A percentile compares a stretch with the other conserved stretches of the same genome.
These are phyloP conservation scores for Backusella tarrabulga DNA, from an alignment of 192 early-diverging fungal species.

Conservation along the genomic window DNA sequence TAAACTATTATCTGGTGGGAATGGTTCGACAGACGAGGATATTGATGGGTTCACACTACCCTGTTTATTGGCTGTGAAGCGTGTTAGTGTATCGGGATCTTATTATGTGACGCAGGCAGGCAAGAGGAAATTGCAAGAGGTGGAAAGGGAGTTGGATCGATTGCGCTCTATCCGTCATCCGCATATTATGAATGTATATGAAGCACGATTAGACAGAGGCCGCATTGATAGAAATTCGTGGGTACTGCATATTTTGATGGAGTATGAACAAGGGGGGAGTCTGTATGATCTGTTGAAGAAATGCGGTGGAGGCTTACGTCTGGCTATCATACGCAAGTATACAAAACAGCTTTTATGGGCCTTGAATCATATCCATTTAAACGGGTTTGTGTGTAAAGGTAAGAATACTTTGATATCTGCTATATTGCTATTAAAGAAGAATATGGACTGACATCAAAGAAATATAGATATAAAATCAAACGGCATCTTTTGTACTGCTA, in stretches of 20 bases:
- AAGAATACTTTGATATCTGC: background rate
- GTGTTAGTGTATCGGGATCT: slow-evolving; percentile 41
- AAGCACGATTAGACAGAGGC: slow-evolving; percentile 48
- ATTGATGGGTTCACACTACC: slow-evolving; percentile 1
- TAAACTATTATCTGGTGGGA: slow-evolving; percentile 10
- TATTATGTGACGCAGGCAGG: slow-evolving; percentile 51
- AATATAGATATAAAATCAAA: slow-evolving; percentile 44
- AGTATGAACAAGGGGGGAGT: slow-evolving; percentile 48
- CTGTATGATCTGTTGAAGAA: slow-evolving; percentile 63
- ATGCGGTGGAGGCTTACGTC: slow-evolving; percentile 56
- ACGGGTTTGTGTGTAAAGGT: slow-evolving; percentile 66
- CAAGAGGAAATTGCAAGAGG: slow-evolving; percentile 56
- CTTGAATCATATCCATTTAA: slow-evolving; percentile 61
- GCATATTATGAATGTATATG: slow-evolving; percentile 58
- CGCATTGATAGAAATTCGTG: slow-evolving; percentile 24
- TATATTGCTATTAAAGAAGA: background rate
- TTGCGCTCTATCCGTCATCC: slow-evolving; percentile 57
- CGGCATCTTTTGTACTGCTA: slow-evolving; percentile 43
- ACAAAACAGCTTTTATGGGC: slow-evolving; percentile 65
- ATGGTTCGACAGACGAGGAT: background rate
- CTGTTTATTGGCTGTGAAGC: slow-evolving; percentile 22
- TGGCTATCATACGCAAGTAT: slow-evolving; percentile 53
- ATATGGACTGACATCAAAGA: slow-evolving; percentile 8
- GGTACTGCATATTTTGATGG: slow-evolving; percentile 52
- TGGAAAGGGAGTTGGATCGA: slow-evolving; percentile 58